phyloP scores from a whole-genome alignment of 225 moss, liverwort and hornwort genomes.

The Sphagnum tenellum region DNA sequence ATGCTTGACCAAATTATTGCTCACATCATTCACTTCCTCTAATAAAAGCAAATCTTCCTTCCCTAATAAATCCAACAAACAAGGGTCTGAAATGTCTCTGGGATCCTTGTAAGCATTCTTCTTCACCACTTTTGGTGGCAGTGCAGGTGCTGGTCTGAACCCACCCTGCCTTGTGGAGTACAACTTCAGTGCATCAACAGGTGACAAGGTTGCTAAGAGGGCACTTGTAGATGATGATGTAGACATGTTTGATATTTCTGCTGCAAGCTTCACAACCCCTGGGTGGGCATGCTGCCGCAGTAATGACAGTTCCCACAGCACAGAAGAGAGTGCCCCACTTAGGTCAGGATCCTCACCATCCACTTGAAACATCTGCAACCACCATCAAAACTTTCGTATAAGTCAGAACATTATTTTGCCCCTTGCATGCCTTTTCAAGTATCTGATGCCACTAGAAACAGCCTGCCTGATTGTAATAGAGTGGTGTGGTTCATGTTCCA shows the following conservation, averaged over 20 bases:
- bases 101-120: constrained; percentile 18
- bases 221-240: constrained; percentile 28
- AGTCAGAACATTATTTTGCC: no score
- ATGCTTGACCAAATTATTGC: constrained; percentile 17
- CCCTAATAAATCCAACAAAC: constrained; percentile 15
- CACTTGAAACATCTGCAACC: constrained; percentile 33
- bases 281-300: constrained; percentile 44
- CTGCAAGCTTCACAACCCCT: constrained; percentile 41
- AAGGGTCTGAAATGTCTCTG: constrained; percentile 11
- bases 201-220: constrained; percentile 35
- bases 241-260: constrained; percentile 38
- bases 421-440: no score
- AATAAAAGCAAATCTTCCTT: constrained; percentile 7
- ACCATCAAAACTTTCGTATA: no score
- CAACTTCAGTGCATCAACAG: constrained; percentile 32
- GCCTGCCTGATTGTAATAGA: no score
- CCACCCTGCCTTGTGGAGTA: constrained; percentile 26
- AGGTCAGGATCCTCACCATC: constrained; percentile 67
- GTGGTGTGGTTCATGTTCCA: no score
- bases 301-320: constrained; percentile 60
- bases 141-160: constrained; percentile 26
- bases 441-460: no score
- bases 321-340: constrained; percentile 56
- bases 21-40: constrained; percentile 8
- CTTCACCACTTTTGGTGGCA: constrained; percentile 16